Conservation (phyloP, 768 basidiomycete species). For the Suillus subaureus region DNA sequence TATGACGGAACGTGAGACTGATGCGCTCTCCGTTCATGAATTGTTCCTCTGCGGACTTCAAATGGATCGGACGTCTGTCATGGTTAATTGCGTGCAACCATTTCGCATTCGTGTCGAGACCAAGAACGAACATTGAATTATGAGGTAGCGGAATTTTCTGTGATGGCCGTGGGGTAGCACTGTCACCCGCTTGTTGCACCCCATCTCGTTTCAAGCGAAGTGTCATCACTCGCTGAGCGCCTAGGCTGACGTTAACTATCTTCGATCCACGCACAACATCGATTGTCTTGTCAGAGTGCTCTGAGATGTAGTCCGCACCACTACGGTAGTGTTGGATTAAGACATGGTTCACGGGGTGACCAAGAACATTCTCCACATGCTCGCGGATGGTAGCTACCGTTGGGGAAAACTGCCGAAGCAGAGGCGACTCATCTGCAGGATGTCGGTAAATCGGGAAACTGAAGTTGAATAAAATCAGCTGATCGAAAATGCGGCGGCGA, state of each 20-base stretch:
- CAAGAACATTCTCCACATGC: conserved; percentile 57
- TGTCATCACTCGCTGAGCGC: conserved; percentile 77
- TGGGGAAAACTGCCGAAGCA: conserved; percentile 64
- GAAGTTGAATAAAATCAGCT: neutral
- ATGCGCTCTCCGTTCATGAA: conserved; percentile 65
- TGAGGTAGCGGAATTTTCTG: conserved; percentile 77
- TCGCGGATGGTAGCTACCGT: conserved; percentile 67
- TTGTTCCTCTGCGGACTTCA: conserved; percentile 59
- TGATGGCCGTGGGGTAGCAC: conserved; percentile 37
- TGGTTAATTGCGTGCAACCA: conserved; percentile 81
- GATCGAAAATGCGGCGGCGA: conserved; percentile 13
- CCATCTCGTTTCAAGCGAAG: conserved; percentile 66
- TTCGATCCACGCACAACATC: conserved; percentile 74
- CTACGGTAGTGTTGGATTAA: conserved; percentile 81
- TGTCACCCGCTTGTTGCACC: conserved; percentile 17
- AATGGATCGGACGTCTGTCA: conserved; percentile 63
- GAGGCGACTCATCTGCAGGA: conserved; percentile 78
- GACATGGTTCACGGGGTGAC: conserved; percentile 80
- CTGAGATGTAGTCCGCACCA: conserved; percentile 82
- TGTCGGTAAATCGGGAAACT: conserved; percentile 83
- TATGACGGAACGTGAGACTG: conserved; percentile 77
- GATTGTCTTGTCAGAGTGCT: conserved; percentile 87
- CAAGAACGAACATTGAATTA: conserved; percentile 84
- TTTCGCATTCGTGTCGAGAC: conserved; percentile 66
- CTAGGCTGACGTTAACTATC: conserved; percentile 82